Conservation (phyloP, 257 asterid genomes). For the Solanum chaucha region DNA sequence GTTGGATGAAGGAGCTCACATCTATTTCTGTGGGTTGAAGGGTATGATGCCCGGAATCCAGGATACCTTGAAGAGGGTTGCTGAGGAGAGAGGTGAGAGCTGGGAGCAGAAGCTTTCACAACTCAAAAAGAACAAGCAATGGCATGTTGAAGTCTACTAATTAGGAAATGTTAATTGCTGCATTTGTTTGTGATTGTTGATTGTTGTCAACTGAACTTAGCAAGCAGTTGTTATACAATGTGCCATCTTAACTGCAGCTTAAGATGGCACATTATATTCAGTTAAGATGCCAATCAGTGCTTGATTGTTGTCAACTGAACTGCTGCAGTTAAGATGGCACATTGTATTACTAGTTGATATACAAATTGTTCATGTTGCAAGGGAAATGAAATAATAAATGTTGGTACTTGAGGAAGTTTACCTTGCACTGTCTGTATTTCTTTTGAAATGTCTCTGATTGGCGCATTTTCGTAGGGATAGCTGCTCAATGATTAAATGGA, state of each 20-base stretch:
- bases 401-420: background rate
- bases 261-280: background rate
- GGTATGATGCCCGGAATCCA: slow-evolving; percentile 99
- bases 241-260: background rate
- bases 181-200: background rate
- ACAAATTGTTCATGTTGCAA: background rate
- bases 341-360: background rate
- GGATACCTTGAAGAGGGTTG: slow-evolving; percentile 79
- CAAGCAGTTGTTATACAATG: background rate
- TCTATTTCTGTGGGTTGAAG: slow-evolving; percentile 89
- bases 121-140: slow-evolving; percentile 86
- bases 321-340: background rate
- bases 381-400: background rate
- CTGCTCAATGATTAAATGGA: background rate
- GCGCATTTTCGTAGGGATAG: background rate
- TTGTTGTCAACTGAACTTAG: background rate
- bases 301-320: too few species aligned
- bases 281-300: too few species aligned
- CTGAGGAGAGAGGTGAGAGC: slow-evolving; percentile 74
- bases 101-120: slow-evolving; percentile 81
- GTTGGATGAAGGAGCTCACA: slow-evolving; percentile 79
- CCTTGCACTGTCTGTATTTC: background rate
- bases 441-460: background rate
- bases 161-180: background rate
- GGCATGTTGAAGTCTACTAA: slow-evolving; percentile 95